A percentile compares a stretch with the other conserved stretches of the same genome.
These are phyloP conservation scores for Solanum hybrid DNA, from an alignment of 305 asterid species.

Conservation along the genomic window DNA sequence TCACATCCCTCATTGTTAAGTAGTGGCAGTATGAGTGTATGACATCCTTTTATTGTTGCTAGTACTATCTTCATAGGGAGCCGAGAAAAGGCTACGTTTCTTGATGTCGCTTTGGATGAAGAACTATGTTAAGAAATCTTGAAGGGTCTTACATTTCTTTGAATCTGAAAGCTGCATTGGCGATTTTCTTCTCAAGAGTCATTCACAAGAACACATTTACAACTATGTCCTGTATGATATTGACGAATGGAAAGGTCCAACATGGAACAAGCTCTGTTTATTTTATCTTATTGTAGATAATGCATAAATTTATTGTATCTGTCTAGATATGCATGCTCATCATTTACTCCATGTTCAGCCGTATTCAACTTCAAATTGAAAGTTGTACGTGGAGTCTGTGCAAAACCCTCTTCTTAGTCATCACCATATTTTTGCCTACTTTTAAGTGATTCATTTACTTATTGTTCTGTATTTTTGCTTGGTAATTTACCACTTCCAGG, in stretches of 20 bases:
- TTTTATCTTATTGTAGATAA: not conserved
- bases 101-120: not conserved
- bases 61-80: not conserved
- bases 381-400: not conserved
- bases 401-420: not conserved
- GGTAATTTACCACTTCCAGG: slow-evolving; percentile 34
- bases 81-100: not conserved
- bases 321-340: not conserved
- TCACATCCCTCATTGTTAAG: not conserved
- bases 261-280: not conserved
- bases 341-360: not conserved
- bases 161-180: not conserved
- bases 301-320: not conserved
- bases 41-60: not conserved
- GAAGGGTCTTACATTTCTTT: not conserved
- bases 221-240: not conserved
- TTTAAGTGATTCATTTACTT: not conserved
- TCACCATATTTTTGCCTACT: not conserved
- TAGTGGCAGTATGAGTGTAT: not conserved
- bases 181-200: not conserved
- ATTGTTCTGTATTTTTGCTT: not conserved
- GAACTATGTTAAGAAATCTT: not conserved
- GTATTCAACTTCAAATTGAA: not conserved
- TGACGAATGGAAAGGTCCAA: not conserved
- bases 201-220: not conserved